Evolutionary conservation across 1,284 basidiomycete genomes (phyloP).

Genomic region (Apiotrichum sp.): DNA sequence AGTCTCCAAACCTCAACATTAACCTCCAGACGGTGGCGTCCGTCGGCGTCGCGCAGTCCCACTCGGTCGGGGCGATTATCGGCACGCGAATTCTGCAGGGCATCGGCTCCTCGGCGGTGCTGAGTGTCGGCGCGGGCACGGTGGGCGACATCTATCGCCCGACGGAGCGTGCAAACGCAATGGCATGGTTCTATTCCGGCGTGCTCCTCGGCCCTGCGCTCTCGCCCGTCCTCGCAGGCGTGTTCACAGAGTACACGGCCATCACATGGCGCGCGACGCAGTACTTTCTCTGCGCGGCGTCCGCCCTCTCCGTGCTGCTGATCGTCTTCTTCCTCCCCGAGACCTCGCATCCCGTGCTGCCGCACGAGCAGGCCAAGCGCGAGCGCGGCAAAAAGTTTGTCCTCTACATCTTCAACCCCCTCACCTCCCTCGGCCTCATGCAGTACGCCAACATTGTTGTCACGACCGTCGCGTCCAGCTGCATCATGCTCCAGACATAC

Average conservation of each 20-base stretch:
- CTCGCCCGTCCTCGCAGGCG: constrained; percentile 42
- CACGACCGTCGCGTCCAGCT: constrained; percentile 21
- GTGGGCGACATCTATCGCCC: constrained; percentile 61
- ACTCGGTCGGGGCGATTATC: constrained; percentile 53
- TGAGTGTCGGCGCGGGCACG: constrained; percentile 58
- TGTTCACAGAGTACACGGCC: constrained; percentile 46
- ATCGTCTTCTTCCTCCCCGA: constrained; percentile 61
- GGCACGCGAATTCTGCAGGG: constrained; percentile 61
- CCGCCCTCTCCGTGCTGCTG: constrained; percentile 50
- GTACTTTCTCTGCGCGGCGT: constrained; percentile 48
- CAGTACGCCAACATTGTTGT: constrained; percentile 55
- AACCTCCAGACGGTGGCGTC: constrained; percentile 48
- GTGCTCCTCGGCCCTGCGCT: constrained; percentile 48
- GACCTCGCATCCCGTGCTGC: constrained; percentile 56
- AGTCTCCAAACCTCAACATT: neutral
- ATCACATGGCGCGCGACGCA: constrained; percentile 64
- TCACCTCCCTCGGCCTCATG: constrained; percentile 54
- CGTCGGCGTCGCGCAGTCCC: constrained; percentile 55
- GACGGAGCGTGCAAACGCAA: constrained; percentile 58
- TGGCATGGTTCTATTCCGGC: constrained; percentile 57
- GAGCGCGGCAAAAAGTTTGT: constrained; percentile 43
- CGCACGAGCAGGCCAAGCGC: constrained; percentile 27
- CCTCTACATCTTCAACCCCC: constrained; percentile 57
- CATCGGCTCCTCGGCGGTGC: constrained; percentile 50
- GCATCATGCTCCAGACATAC: constrained; percentile 35